Conservation (phyloP, 108 stramenopile species). For the Bacterosira constricta region DNA sequence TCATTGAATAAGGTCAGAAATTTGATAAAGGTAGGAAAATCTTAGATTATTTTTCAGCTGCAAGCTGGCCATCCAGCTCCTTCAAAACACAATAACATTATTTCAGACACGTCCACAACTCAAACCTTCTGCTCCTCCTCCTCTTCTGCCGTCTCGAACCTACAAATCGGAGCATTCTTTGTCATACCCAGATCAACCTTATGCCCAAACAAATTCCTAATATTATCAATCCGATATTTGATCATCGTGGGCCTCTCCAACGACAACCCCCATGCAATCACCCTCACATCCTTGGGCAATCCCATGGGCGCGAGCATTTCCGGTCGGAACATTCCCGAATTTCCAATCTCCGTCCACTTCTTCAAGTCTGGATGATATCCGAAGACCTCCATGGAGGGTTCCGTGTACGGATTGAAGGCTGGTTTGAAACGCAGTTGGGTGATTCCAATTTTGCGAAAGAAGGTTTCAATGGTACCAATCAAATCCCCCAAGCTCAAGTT, state of each 20-base stretch:
- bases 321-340: constrained; percentile 99
- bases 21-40: too few relatives aligned
- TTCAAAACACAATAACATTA: too few relatives aligned
- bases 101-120: too few relatives aligned
- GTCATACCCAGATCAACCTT: constrained; percentile 97
- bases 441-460: constrained; percentile 99
- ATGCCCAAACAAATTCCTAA: constrained; percentile 99
- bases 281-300: constrained; percentile 98
- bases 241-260: constrained; percentile 99
- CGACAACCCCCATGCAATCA: constrained; percentile 99
- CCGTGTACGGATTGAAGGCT: constrained; percentile 99
- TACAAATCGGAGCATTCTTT: constrained; percentile 92
- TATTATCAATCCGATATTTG: constrained; percentile 99
- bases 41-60: too few relatives aligned
- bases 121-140: constrained; percentile 13
- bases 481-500: constrained; percentile 96
- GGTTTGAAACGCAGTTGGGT: constrained; percentile 99
- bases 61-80: too few relatives aligned
- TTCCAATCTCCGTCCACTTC: constrained; percentile 99
- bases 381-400: constrained; percentile 99
- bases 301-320: constrained; percentile 99
- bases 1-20: too few relatives aligned
- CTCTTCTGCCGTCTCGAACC: constrained; percentile 72
- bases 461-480: constrained; percentile 98
- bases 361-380: constrained; percentile 99